Evolutionary conservation across 179 eudicot genomes (phyloP), one percentile per base, ranked within the genome.

Genomic region (Kewa caespitosa): DNA sequence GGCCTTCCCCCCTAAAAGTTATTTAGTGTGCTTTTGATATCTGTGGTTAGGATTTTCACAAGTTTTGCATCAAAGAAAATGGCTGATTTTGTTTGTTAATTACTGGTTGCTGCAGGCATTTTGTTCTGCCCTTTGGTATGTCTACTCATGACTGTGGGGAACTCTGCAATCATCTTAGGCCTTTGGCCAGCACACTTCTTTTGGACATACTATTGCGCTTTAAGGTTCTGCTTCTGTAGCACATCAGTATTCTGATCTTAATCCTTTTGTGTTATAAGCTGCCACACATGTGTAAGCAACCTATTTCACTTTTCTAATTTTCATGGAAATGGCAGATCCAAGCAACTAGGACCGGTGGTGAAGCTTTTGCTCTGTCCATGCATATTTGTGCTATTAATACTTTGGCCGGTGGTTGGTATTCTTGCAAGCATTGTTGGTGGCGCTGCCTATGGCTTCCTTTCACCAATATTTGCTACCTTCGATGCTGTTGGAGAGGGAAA

Each of bases 381-480:
- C 59, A 77, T 89, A 70, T 42, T 81, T 55, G 78, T 74, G 67
- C 61, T 82, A 37, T 80, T 89, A 81, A 73, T 90, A 41, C 66
- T 87, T 37, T 94, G 97, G 98, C 97, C 87, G 13, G 65, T 83
- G 1, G 69, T 85, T 69, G 91, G 91, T 38, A 87, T 91, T 66
- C 78, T 80, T 14, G 81, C 86, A 42, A 89, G 92, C 54, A 76
- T 87, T 72, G n/a, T 88, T 52, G 98, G 97, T 43, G 97, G 97
- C 34, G 86, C 82, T 31, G 84, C 85, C 34, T 94, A 89, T 83
- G 98, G 98, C 74, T 79, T 94, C 81, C 90, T 94, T 81, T 87
- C 91, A 71, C 97, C 97, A 52, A 74, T 94, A 37, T 88, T 92
- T 78, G 97, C 93, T 73, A 94, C 98, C 55, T 89, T 94, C 77